These are phyloP conservation scores for Clitopilus hobsonii DNA, from an alignment of 768 basidiomycete species.

Conservation along the genomic window DNA sequence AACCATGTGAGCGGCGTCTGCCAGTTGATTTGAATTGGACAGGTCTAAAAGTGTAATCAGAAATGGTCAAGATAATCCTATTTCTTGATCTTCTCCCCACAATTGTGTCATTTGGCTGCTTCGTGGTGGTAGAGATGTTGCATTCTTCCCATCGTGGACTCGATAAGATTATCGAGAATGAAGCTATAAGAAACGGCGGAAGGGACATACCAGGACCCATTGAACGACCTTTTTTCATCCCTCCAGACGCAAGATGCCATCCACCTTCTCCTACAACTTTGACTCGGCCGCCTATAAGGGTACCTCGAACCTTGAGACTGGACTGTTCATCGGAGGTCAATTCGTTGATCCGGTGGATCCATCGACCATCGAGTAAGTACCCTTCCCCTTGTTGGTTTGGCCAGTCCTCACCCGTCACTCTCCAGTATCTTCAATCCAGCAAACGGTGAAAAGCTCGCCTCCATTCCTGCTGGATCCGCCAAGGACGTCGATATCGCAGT, in stretches of 20 bases:
- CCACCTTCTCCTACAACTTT: background rate
- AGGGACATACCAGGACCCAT: too few species aligned
- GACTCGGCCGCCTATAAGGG: background rate
- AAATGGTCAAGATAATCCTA: too few species aligned
- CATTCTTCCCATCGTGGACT: too few species aligned
- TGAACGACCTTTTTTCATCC: background rate
- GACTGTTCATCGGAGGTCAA: conserved; percentile 69
- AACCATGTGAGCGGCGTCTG: too few species aligned
- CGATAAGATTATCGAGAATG: too few species aligned
- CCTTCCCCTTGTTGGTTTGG: background rate
- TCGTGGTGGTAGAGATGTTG: too few species aligned
- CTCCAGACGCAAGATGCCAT: background rate
- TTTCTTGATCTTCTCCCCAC: too few species aligned
- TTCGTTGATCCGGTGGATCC: conserved; percentile 57
- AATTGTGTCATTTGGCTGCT: too few species aligned
- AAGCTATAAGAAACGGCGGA: too few species aligned
- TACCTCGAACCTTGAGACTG: conserved; percentile 14
- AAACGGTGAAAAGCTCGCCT: conserved; percentile 57
- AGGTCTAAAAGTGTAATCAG: too few species aligned
- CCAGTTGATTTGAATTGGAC: too few species aligned
- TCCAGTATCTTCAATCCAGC: conserved; percentile 62
- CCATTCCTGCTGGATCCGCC: conserved; percentile 52
- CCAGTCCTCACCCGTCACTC: background rate
- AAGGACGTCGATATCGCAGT: conserved; percentile 71
- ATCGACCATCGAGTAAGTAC: conserved; percentile 64